Percentiles rank a stretch among this genome's conserved stretches.
Conservation (phyloP, 2,329 filamentous ascomycete genomes). For the Fusarium staphyleae region DNA sequence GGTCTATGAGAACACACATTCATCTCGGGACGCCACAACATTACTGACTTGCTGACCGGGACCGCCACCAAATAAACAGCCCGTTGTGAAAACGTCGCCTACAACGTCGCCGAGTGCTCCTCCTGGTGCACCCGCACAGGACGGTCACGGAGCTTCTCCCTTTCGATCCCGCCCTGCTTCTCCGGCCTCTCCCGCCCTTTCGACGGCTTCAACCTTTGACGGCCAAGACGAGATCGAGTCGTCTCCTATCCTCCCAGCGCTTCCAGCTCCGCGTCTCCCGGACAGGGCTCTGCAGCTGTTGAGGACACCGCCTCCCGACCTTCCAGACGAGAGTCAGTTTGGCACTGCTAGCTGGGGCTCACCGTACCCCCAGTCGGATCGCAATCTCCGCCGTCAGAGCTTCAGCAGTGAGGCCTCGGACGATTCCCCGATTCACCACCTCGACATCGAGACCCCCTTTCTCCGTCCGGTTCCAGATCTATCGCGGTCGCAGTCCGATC, state of each 20-base stretch:
- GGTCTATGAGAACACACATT: constrained; percentile 33
- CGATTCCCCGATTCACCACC: constrained; percentile 66
- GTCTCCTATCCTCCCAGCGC: constrained; percentile 65
- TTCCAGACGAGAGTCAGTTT: constrained; percentile 53
- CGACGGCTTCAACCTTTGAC: constrained; percentile 68
- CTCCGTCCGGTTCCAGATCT: constrained; percentile 62
- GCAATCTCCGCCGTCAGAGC: constrained; percentile 58
- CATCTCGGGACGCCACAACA: constrained; percentile 34
- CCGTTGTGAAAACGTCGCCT: constrained; percentile 63
- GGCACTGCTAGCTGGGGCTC: constrained; percentile 90
- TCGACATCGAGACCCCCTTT: constrained; percentile 69
- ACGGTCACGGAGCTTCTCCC: constrained; percentile 54
- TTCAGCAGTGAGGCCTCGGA: constrained; percentile 66
- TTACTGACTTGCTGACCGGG: constrained; percentile 39
- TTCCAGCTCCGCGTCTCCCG: constrained; percentile 65
- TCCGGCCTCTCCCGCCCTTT: constrained; percentile 66
- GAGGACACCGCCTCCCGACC: constrained; percentile 57
- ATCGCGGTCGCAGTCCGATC: constrained; percentile 42
- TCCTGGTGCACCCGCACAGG: constrained; percentile 69
- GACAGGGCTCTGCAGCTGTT: constrained; percentile 62
- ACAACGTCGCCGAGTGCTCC: constrained; percentile 55
- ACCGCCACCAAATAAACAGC: constrained; percentile 40
- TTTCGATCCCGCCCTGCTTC: constrained; percentile 45
- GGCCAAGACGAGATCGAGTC: constrained; percentile 61
- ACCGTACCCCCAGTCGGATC: constrained; percentile 76